These are phyloP conservation scores for Neurospora intermedia DNA, from an alignment of 495 filamentous ascomycete genomes.

Conservation along the genomic window DNA sequence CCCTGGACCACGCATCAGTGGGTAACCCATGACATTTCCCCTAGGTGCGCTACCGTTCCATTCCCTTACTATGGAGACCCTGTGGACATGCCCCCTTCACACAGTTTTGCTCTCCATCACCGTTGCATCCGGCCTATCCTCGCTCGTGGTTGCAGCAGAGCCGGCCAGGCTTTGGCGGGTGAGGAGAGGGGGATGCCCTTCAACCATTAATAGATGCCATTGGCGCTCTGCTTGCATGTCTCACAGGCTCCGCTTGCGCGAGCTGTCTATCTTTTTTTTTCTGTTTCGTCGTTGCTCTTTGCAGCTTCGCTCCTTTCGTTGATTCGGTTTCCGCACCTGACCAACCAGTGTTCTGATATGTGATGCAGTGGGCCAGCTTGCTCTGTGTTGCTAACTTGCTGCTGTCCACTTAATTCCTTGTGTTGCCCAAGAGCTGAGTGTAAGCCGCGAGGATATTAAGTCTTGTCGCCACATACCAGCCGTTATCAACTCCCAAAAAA, in stretches of 20 bases:
- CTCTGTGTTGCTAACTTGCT: conserved; percentile 14
- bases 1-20: not conserved
- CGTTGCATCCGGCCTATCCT: conserved; percentile 22
- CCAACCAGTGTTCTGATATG: conserved; percentile 16
- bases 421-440: conserved; percentile 3
- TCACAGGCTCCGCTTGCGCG: conserved; percentile 10
- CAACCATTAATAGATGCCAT: conserved; percentile 21
- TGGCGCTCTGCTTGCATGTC: conserved; percentile 15
- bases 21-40: not conserved
- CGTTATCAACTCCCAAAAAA: conserved; percentile 5
- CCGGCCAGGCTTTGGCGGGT: conserved; percentile 1
- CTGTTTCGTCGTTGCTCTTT: conserved; percentile 5
- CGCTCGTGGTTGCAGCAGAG: conserved; percentile 22
- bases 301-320: not conserved
- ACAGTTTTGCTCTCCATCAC: conserved; percentile 17
- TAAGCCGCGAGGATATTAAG: conserved; percentile 13
- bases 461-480: conserved; percentile 8
- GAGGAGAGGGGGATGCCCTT: conserved; percentile 1
- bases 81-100: conserved; percentile 1
- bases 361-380: conserved; percentile 15
- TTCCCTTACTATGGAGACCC: not conserved
- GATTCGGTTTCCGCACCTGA: not conserved
- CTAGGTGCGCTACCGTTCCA: not conserved
- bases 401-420: conserved; percentile 8
- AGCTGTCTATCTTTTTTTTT: conserved; percentile 13